Percentiles rank a stretch among this genome's conserved stretches.
Evolutionary conservation across 306 rosid genomes (phyloP).

Genomic region (Clitoria ternatea): DNA sequence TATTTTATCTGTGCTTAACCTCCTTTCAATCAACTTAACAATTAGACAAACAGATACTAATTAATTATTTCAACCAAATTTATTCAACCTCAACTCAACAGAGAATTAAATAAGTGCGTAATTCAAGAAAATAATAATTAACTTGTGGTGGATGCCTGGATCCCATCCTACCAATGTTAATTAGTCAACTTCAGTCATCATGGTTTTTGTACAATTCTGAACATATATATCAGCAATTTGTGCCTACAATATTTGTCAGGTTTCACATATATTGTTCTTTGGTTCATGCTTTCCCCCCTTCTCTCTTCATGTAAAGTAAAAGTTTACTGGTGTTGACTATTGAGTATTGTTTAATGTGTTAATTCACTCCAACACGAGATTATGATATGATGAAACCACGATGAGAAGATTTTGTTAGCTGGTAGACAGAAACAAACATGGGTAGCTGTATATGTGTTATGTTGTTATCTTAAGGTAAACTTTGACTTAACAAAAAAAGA

Average conservation of each 20-base stretch:
- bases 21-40: too few relatives aligned
- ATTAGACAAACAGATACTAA: too few relatives aligned
- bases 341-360: background rate
- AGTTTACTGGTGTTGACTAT: background rate
- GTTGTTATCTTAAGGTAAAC: background rate
- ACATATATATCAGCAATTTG: background rate
- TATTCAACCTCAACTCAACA: too few relatives aligned
- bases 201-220: constrained; percentile 2
- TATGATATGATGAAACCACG: background rate
- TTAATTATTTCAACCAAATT: too few relatives aligned
- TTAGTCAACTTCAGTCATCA: background rate
- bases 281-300: background rate
- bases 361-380: background rate
- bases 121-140: too few relatives aligned
- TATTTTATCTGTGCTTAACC: too few relatives aligned
- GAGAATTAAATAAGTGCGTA: too few relatives aligned
- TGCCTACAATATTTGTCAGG: background rate
- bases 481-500: background rate
- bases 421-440: background rate
- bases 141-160: too few relatives aligned
- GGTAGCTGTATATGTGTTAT: constrained; percentile 18
- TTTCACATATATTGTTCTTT: background rate
- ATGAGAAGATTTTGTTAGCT: background rate
- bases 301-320: background rate
- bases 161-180: background rate